Conservation (phyloP, 139 green algal genomes). For the Prasinococcaceae sp. region DNA sequence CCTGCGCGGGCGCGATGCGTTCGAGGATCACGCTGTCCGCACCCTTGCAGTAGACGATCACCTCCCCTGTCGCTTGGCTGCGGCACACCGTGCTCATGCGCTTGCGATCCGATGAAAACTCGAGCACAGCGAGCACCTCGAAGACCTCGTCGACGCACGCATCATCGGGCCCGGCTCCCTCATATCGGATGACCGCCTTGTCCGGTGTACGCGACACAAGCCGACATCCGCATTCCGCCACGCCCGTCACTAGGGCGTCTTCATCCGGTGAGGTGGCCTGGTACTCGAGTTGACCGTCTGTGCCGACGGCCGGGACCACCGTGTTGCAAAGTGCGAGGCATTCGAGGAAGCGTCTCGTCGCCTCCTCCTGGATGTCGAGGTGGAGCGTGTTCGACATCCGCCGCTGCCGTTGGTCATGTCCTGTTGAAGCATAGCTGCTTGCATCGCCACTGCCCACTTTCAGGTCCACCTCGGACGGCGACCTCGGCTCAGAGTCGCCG, state of each 20-base stretch:
- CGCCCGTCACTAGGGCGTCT: conserved; percentile 48
- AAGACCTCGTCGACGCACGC: conserved; percentile 38
- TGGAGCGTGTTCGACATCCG: too few species aligned
- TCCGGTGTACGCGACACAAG: background rate
- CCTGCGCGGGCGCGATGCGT: conserved; percentile 11
- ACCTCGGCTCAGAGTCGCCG: too few species aligned
- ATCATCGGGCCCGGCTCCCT: background rate
- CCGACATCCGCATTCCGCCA: conserved; percentile 1
- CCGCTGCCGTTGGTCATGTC: too few species aligned
- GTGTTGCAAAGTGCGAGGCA: conserved; percentile 61
- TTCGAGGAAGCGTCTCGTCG: too few species aligned
- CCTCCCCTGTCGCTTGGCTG: conserved; percentile 17
- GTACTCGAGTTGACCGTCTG: conserved; percentile 22
- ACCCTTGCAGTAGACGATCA: conserved; percentile 32
- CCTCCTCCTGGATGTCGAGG: too few species aligned
- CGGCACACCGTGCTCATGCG: conserved; percentile 27
- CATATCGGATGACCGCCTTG: conserved; percentile 2
- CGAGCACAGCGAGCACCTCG: conserved; percentile 22
- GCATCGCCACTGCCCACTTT: too few species aligned
- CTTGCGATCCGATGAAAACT: conserved; percentile 25
- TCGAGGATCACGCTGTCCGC: conserved; percentile 56
- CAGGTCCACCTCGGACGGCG: too few species aligned
- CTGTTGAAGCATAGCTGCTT: too few species aligned
- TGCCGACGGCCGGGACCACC: conserved; percentile 43
- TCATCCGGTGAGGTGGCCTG: conserved; percentile 67